Base-by-base conservation (phyloP, 192 early-diverging fungal genomes). In the Umbelopsis ramanniana region DNA sequence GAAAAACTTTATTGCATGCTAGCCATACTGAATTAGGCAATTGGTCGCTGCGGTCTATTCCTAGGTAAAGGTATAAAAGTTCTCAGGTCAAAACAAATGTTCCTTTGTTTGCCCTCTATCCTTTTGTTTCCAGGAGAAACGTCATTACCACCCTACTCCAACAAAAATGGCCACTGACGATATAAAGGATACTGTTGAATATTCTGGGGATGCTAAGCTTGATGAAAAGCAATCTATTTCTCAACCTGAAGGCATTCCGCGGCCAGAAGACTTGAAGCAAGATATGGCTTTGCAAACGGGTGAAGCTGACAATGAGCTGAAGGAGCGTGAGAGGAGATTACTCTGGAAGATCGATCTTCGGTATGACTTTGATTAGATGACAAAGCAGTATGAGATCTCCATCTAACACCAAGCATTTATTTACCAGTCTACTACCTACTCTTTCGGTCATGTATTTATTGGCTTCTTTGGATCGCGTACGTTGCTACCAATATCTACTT, bases 291-390 rank as follows among this genome's bases (percentile, higher is more conserved):
- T 63, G 33, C 24, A 63, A 38, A 63, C 29, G 0, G 57, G 26
- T 14, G 57, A 63, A n/a, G 33, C 57, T 12, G 52, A 54, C 15
- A 38, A 52, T 29, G 69, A 71, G 23, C 37, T 71, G 4, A 71
- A 55, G 23, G 29, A 22, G 15, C 52, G 47, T 23, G 69, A 71
- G 8, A 37, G 53, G 8, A 55, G 14, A 37, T 43, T 71, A 24
- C 35, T 71, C 3, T 55, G 69, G 53, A 71, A 71, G 22, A 71
- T 71, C 23, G 69, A 71, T 55, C 46, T 68, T 33, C 45, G 67
- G 67, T 68, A 47, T 5, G 47, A 9, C 23, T 48, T 23, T 26
- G 2, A 29, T 8, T 22, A 21, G 0, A 19, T 6, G 5, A 50
- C 5, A 6, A 17, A 6, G 19, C 6, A 17, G 9, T 21, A 19